Conservation (phyloP, 352 stramenopile species). For the Globisporangium nagaii region DNA sequence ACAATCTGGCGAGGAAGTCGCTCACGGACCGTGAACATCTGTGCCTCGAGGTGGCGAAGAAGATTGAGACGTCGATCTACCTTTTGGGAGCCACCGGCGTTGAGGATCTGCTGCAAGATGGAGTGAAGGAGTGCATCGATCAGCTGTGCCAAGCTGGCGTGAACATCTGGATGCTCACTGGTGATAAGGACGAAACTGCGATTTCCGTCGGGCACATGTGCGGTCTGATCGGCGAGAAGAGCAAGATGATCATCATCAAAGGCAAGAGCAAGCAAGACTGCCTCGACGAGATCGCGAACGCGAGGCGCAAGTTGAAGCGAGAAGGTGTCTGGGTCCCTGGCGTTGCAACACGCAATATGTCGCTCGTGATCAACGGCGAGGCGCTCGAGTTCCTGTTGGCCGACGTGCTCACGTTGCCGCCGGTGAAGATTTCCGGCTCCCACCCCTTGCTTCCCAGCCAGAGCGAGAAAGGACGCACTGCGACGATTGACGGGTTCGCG, state of each 20-base stretch:
- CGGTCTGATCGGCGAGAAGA: slow-evolving; percentile 80
- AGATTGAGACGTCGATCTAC: slow-evolving; percentile 80
- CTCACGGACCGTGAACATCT: slow-evolving; percentile 54
- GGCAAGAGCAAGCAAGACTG: slow-evolving; percentile 75
- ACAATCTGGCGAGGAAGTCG: slow-evolving; percentile 59
- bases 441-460: slow-evolving; percentile 1
- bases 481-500: slow-evolving; percentile 19
- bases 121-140: slow-evolving; percentile 94
- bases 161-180: slow-evolving; percentile 99
- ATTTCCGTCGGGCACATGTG: slow-evolving; percentile 98
- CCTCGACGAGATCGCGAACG: slow-evolving; percentile 75
- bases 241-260: slow-evolving; percentile 81
- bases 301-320: slow-evolving; percentile 63
- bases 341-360: slow-evolving; percentile 64
- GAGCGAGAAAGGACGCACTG: slow-evolving; percentile 6
- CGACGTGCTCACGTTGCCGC: slow-evolving; percentile 19
- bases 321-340: slow-evolving; percentile 77
- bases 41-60: slow-evolving; percentile 62
- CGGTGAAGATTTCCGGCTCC: not conserved
- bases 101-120: slow-evolving; percentile 96
- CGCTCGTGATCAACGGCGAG: slow-evolving; percentile 80
- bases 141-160: slow-evolving; percentile 94
- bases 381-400: slow-evolving; percentile 66
- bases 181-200: slow-evolving; percentile 98
- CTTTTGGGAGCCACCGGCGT: slow-evolving; percentile 95